Evolutionary conservation across 768 basidiomycete species (phyloP).

Genomic region (Coprinopsis sp.): DNA sequence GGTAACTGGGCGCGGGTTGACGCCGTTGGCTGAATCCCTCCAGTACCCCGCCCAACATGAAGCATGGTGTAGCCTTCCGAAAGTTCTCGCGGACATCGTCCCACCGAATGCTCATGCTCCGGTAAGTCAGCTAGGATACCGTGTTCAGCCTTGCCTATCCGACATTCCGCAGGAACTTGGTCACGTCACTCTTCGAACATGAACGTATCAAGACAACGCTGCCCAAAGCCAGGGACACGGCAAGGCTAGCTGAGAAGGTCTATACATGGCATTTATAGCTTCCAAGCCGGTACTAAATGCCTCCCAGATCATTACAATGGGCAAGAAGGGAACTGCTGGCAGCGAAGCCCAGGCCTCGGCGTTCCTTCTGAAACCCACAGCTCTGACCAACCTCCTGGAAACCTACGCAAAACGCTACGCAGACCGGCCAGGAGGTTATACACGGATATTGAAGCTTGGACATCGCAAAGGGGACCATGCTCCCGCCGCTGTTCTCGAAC

Average conservation of each 20-base stretch:
- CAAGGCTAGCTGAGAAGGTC: slow-evolving; percentile 90
- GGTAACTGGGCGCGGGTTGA: no score
- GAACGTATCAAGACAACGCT: slow-evolving; percentile 95
- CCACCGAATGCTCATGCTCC: slow-evolving; percentile 88
- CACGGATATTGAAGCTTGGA: slow-evolving; percentile 90
- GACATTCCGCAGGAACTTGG: slow-evolving; percentile 66
- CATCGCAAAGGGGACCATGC: slow-evolving; percentile 90
- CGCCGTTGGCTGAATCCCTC: neutral
- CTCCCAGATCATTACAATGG: slow-evolving; percentile 80
- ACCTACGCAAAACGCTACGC: slow-evolving; percentile 79
- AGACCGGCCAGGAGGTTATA: slow-evolving; percentile 86
- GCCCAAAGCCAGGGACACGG: slow-evolving; percentile 90
- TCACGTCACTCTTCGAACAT: slow-evolving; percentile 90
- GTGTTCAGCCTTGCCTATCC: slow-evolving; percentile 4
- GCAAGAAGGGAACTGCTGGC: slow-evolving; percentile 74
- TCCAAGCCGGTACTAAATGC: slow-evolving; percentile 5
- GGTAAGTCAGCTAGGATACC: slow-evolving; percentile 44
- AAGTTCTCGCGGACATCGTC: slow-evolving; percentile 90
- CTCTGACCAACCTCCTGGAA: slow-evolving; percentile 80
- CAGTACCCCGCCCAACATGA: slow-evolving; percentile 53
- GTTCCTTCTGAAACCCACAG: slow-evolving; percentile 69
- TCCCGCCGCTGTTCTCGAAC: slow-evolving; percentile 83
- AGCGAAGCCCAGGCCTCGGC: slow-evolving; percentile 69
- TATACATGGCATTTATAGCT: neutral
- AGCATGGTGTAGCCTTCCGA: slow-evolving; percentile 90